These are phyloP conservation scores for Salix exigua DNA, from an alignment of 345 rosid species.

Conservation along the genomic window DNA sequence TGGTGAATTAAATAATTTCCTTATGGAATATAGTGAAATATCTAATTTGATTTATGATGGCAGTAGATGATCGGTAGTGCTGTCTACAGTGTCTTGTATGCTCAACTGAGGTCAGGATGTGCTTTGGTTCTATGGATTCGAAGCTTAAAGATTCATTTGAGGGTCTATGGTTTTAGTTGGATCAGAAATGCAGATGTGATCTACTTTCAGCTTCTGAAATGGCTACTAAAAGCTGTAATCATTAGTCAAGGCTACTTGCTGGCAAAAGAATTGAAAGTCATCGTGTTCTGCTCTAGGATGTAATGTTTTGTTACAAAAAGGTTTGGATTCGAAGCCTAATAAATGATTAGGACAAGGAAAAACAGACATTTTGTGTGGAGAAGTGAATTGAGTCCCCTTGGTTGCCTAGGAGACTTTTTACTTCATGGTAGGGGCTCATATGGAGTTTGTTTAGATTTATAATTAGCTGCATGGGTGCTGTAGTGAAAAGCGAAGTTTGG, in stretches of 20 bases:
- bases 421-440: no score
- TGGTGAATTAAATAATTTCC: not conserved
- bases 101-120: not conserved
- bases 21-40: not conserved
- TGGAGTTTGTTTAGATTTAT: not conserved
- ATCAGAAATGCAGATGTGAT: not conserved
- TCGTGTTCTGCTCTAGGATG: not conserved
- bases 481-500: not conserved
- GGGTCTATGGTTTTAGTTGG: not conserved
- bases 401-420: no score
- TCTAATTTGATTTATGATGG: not conserved
- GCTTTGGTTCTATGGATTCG: not conserved
- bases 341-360: not conserved
- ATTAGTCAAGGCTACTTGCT: not conserved
- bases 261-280: not conserved
- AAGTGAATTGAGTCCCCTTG: not conserved
- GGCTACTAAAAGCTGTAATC: no score
- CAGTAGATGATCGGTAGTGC: not conserved
- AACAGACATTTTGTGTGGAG: not conserved
- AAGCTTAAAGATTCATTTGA: not conserved
- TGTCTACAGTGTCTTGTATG: not conserved
- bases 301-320: not conserved
- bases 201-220: not conserved
- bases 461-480: not conserved
- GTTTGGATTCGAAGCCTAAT: no score